These are phyloP conservation scores for Psilocybe cyanescens DNA, from an alignment of 768 basidiomycete genomes.

Conservation along the genomic window DNA sequence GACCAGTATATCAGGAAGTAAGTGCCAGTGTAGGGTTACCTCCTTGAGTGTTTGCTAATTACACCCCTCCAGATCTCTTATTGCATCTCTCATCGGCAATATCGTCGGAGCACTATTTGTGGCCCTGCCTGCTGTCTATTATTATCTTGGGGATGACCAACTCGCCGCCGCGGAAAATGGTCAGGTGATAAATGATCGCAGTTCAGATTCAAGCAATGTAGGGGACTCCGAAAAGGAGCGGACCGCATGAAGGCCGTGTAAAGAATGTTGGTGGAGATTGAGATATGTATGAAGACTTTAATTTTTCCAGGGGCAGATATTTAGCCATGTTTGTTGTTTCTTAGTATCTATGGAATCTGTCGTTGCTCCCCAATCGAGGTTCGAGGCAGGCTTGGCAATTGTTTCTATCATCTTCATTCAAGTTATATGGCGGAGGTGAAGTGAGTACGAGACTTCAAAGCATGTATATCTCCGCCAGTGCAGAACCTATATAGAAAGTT, in stretches of 20 bases:
- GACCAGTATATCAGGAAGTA: conserved; percentile 71
- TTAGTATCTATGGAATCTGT: too few relatives aligned
- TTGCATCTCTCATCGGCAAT: conserved; percentile 70
- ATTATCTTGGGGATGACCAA: conserved; percentile 54
- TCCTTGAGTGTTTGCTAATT: not conserved
- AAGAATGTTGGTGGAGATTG: not conserved
- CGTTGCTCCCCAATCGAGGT: too few relatives aligned
- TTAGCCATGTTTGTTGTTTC: too few relatives aligned
- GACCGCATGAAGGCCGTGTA: not conserved
- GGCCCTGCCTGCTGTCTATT: conserved; percentile 65
- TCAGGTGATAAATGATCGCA: conserved; percentile 15
- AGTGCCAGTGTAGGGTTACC: conserved; percentile 19
- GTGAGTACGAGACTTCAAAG: too few relatives aligned
- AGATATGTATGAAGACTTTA: not conserved
- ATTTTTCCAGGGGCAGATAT: too few relatives aligned
- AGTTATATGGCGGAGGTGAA: too few relatives aligned
- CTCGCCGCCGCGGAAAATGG: conserved; percentile 45
- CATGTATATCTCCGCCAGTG: too few relatives aligned
- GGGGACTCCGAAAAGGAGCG: conserved; percentile 13
- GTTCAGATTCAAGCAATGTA: conserved; percentile 13
- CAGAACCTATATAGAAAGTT: too few relatives aligned
- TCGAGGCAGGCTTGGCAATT: too few relatives aligned
- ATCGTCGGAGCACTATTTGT: conserved; percentile 68
- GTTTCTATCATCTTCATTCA: too few relatives aligned
- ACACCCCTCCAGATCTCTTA: conserved; percentile 49